Evolutionary conservation across 148 eudicot genomes (phyloP).

Genomic region (Vaccinium darrowii): DNA sequence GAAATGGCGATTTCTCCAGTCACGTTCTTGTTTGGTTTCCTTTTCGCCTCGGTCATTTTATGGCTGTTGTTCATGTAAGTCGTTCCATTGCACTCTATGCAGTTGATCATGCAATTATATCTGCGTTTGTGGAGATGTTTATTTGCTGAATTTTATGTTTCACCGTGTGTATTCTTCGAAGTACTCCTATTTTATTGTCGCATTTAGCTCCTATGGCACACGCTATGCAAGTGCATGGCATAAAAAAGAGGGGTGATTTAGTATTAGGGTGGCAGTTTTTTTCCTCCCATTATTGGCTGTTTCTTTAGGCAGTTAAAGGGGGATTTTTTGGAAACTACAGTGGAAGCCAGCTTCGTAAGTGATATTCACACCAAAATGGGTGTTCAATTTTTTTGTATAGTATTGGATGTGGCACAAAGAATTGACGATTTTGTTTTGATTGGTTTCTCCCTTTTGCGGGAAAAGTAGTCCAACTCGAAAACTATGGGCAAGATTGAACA

Average conservation of each 20-base stretch:
- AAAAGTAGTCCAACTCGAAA: not conserved
- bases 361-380: too few species aligned
- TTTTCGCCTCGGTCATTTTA: conserved; percentile 18
- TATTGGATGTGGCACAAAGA: not conserved
- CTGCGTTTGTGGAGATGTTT: not conserved
- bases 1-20: conserved; percentile 21
- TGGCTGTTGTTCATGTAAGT: conserved; percentile 26
- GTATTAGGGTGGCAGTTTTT: too few species aligned
- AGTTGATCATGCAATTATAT: not conserved
- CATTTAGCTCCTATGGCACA: not conserved
- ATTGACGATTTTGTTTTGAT: not conserved
- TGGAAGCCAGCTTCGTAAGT: too few species aligned
- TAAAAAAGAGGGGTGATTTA: too few species aligned
- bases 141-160: not conserved
- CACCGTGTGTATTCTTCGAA: not conserved
- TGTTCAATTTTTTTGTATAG: too few species aligned
- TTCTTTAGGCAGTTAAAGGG: too few species aligned
- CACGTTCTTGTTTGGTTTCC: conserved; percentile 23
- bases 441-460: not conserved
- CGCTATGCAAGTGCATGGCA: too few species aligned
- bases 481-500: not conserved
- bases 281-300: too few species aligned
- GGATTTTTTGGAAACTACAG: too few species aligned
- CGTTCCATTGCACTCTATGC: not conserved
- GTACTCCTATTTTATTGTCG: not conserved